phyloP scores from a whole-genome alignment of 2,329 filamentous ascomycete species.

The Chalaropsis ovoidea region DNA sequence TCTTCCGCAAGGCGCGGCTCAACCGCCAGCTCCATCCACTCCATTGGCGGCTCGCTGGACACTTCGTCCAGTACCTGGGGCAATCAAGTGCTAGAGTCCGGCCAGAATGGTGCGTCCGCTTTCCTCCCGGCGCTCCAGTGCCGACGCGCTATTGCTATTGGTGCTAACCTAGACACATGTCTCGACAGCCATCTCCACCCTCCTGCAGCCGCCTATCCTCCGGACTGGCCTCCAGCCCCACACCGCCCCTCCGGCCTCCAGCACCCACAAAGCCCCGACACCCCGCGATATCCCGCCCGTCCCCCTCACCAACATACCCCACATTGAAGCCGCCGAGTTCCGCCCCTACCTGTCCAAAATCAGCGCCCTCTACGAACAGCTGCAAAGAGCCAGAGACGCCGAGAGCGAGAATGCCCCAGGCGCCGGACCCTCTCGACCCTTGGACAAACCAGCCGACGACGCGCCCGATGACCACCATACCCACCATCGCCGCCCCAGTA shows the following conservation, averaged over 20 bases:
- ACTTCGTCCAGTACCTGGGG: constrained; percentile 49
- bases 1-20: constrained; percentile 56
- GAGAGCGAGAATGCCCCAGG: constrained; percentile 48
- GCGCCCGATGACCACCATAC: constrained; percentile 27
- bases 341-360: constrained; percentile 76
- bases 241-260: constrained; percentile 57
- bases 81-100: constrained; percentile 55
- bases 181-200: constrained; percentile 70
- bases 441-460: constrained; percentile 33
- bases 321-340: constrained; percentile 71
- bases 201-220: constrained; percentile 84
- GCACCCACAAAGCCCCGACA: constrained; percentile 70
- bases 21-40: constrained; percentile 76
- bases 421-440: constrained; percentile 29
- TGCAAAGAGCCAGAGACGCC: constrained; percentile 71
- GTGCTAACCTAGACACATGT: background rate
- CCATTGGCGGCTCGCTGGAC: constrained; percentile 75
- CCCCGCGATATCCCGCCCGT: constrained; percentile 88
- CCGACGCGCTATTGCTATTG: constrained; percentile 1
- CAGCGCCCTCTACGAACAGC: constrained; percentile 76
- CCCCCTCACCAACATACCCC: constrained; percentile 75
- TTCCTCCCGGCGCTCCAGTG: background rate
- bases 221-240: constrained; percentile 78
- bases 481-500: constrained; percentile 41
- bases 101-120: constrained; percentile 62